Base-by-base conservation (phyloP, 345 rosid genomes). In the Camelina laxa region DNA sequence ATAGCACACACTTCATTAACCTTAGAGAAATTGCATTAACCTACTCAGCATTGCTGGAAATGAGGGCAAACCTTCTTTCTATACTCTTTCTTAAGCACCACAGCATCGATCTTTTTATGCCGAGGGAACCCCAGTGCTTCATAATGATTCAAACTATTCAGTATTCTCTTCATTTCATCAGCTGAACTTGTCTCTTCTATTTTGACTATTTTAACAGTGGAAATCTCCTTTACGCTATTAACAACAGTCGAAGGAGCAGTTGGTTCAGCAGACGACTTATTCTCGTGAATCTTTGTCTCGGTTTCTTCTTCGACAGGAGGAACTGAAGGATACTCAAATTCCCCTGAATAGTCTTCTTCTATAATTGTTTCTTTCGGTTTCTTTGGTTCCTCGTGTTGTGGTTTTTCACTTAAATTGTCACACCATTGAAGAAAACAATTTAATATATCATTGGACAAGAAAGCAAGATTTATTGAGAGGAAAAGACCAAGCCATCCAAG, bases 401-500 rank as follows among this genome's bases (percentile, higher is more conserved):
- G 63, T 35, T 74, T 89, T 54, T 87, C 96, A 60, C 85, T 86
- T 63, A 80, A 66, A 80, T 89, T 87, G 83, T 95, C 99, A 80
- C 92, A 88, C 84, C 87, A 87, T 67, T 83, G 92, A 67, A 92
- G 88, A 79, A 92, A 82, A 74, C 84, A 82, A 53, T 88, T 87
- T n/a, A 90, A 81, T 22, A 84, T 45, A 70, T 95, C 99, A 71
- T 90, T 89, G 16, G 99, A 95, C 63, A 92, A 71, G 84, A 92
- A 95, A 11, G 98, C 87, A 67, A 95, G 93, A 85, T 91, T 90
- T 77, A 87, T 79, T 33, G 98, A 87, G 38, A 95, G 89, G 45
- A 89, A 81, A 59, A 92, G 83, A 50, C 99, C 99, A 78, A 80
- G 82, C 98, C 99, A 95, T 75, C 99, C 99, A 80, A 88, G 92